Conservation (phyloP, 2,329 filamentous ascomycete species). For the Colletotrichum sp. region DNA sequence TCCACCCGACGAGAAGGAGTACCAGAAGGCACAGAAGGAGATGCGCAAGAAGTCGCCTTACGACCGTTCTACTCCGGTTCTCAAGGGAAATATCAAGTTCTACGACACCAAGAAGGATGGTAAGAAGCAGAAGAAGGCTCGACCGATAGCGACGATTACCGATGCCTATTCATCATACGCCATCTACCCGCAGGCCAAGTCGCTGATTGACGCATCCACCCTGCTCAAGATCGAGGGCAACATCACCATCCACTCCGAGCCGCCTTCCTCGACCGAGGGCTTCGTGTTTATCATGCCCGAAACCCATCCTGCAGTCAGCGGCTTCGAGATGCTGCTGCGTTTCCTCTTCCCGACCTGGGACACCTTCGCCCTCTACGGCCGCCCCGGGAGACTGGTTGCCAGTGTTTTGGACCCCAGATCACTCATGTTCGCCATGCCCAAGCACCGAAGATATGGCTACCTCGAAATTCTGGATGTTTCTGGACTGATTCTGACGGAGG, state of each 20-base stretch:
- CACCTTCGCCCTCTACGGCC: slow-evolving; percentile 88
- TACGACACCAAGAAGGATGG: slow-evolving; percentile 78
- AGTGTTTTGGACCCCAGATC: slow-evolving; percentile 87
- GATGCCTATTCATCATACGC: slow-evolving; percentile 93
- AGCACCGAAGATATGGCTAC: slow-evolving; percentile 86
- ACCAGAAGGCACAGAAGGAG: slow-evolving; percentile 81
- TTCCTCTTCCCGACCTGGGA: slow-evolving; percentile 96
- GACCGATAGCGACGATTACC: slow-evolving; percentile 88
- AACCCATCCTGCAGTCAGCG: slow-evolving; percentile 85
- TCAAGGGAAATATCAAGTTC: slow-evolving; percentile 93
- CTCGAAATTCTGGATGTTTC: slow-evolving; percentile 88
- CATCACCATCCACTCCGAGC: slow-evolving; percentile 83
- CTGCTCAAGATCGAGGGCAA: slow-evolving; percentile 92
- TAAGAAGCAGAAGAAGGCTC: slow-evolving; percentile 90
- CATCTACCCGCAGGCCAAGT: slow-evolving; percentile 93
- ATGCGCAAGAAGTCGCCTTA: slow-evolving; percentile 84
- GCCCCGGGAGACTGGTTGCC: slow-evolving; percentile 83
- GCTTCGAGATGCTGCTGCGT: slow-evolving; percentile 93
- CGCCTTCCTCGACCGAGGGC: slow-evolving; percentile 81
- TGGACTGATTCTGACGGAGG: slow-evolving; percentile 77
- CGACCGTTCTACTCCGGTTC: slow-evolving; percentile 69
- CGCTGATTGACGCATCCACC: slow-evolving; percentile 91
- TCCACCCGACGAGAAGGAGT: slow-evolving; percentile 93
- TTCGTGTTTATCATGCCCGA: slow-evolving; percentile 99
- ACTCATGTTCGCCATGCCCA: slow-evolving; percentile 98